These are phyloP conservation scores for Naematelia encephala DNA, from an alignment of 768 basidiomycete species.

Conservation along the genomic window DNA sequence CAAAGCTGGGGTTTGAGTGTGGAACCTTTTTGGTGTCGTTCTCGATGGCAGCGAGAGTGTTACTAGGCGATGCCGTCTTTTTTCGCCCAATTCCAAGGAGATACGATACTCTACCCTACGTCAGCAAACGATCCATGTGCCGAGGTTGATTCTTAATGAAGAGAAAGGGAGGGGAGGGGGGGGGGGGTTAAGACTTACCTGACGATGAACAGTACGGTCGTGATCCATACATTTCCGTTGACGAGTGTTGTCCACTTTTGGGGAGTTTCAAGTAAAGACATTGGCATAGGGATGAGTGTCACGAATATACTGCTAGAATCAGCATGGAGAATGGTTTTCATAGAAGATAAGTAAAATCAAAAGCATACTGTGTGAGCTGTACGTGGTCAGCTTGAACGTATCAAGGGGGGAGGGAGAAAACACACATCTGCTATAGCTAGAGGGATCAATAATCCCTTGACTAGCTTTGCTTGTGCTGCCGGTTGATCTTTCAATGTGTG, in stretches of 20 bases:
- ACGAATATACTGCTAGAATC: slow-evolving; percentile 26
- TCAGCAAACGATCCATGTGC: slow-evolving; percentile 3
- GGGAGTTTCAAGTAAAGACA: slow-evolving; percentile 31
- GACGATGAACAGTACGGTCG: slow-evolving; percentile 34
- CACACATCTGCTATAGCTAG: slow-evolving; percentile 45
- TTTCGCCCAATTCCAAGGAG: slow-evolving; percentile 18
- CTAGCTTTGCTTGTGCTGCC: slow-evolving; percentile 36
- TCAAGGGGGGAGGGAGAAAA: neutral
- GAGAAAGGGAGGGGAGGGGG: slow-evolving; percentile 2
- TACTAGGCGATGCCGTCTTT: neutral
- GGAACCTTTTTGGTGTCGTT: slow-evolving; percentile 2
- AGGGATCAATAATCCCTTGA: slow-evolving; percentile 42
- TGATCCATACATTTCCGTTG: slow-evolving; percentile 46
- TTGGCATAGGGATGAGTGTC: slow-evolving; percentile 41
- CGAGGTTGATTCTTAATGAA: too few relatives aligned
- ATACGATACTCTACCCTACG: slow-evolving; percentile 6
- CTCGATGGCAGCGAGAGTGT: neutral
- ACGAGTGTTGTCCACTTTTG: slow-evolving; percentile 40
- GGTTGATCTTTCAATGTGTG: slow-evolving; percentile 21
- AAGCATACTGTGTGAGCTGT: slow-evolving; percentile 23
- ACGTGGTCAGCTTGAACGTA: too few relatives aligned
- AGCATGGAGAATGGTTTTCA: neutral
- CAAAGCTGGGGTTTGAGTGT: neutral
- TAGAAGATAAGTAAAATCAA: neutral
- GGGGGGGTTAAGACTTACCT: slow-evolving; percentile 14